Base-by-base conservation (phyloP, 2,329 filamentous ascomycete genomes). In the Leptosphaerulina australis region DNA sequence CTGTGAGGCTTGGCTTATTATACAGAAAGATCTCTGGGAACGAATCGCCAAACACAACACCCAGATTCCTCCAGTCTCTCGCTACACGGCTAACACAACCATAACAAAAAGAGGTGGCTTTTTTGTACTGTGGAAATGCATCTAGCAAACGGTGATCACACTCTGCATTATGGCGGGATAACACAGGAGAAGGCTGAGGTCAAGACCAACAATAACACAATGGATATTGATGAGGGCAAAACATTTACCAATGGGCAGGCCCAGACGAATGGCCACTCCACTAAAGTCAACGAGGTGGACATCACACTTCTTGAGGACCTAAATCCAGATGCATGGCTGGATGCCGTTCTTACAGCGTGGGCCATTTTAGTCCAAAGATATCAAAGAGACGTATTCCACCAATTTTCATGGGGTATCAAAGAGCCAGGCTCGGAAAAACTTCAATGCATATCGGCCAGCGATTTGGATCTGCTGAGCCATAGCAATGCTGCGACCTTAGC, bases 271-370 rank as follows among this genome's bases (percentile, higher is more conserved):
- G 35, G 25, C 12, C 39, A 44, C 15, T 30, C 29, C 12, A 36
- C 41, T 12, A 41, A 53, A 14, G 18, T 35, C 1, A 66, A 67
- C 21, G 53, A 67, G 38, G 43, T 63, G 9, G 24, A 50, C 4
- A 53, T 66, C 30, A 25, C 44, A 14, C 12, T 61, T 14, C 47
- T 59, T 2, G 36, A 44, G 20, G 50, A 50, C 28, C 48, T 37
- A 5, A 22, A 53, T 1, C 20, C 35, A 6, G 58, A 64, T 6
- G 39, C 29, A 8, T 34, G 62, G 6, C 35, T 70, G 28, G 59
- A 67, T 11, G 57, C 51, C 1, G 40, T 68, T n/a, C 51, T 70
- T n/a, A 60, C 66, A 24, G 62, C 62, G 3, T 72, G 69, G 69
- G 54, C 64, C 5, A 50, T 69, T 25, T 55, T 70, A 11, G 40